Evolutionary conservation across 2,329 filamentous ascomycete genomes (phyloP), one percentile per base, ranked within the genome.

Genomic region (Fusarium domesticum): DNA sequence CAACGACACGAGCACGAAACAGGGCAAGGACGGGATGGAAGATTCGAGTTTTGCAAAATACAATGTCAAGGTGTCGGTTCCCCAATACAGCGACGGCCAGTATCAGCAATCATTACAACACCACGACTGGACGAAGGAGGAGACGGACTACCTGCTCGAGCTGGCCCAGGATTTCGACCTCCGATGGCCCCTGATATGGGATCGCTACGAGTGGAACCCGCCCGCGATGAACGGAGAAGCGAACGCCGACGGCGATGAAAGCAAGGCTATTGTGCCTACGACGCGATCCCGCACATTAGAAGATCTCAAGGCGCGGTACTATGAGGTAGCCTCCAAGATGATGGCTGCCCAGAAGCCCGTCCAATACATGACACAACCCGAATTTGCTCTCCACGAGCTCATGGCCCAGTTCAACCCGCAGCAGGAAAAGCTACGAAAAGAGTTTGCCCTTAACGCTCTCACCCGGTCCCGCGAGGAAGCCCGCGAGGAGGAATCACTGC

Each of bases 271-370:
- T 19, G 71, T 83, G 23, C 67, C 76, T 1, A 73, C 75, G 5
- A 61, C 71, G 3, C 78, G 75, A 44, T 65, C 63, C 6, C 81
- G 93, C 33, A 84, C 81, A 2, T 83, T 96, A 75, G 93, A 98
- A 65, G 89, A 96, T 49, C 73, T 98, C 48, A 98, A 98, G 67
- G 79, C 84, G 14, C 81, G 93, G 41, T 97, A 95, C 70, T 98
- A 97, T 68, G 81, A 84, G 42, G 81, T 97, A 28, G 88, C 87
- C 2, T 85, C 87, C 7, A 87, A 83, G 59, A 85, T 93, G 74
- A 87, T 95, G 75, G 83, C 85, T 2, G 72, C 89, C 6, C 80
- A 89, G 57, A 91, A 87, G 46, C 88, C 89, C 0, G 81, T 87
- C 0, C 85, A 87, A 48, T 88, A 83, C 65, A 97, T 98, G 93